Evolutionary conservation across 2,329 filamentous ascomycete species (phyloP).

Genomic region (Colletotrichum echinochloae): DNA sequence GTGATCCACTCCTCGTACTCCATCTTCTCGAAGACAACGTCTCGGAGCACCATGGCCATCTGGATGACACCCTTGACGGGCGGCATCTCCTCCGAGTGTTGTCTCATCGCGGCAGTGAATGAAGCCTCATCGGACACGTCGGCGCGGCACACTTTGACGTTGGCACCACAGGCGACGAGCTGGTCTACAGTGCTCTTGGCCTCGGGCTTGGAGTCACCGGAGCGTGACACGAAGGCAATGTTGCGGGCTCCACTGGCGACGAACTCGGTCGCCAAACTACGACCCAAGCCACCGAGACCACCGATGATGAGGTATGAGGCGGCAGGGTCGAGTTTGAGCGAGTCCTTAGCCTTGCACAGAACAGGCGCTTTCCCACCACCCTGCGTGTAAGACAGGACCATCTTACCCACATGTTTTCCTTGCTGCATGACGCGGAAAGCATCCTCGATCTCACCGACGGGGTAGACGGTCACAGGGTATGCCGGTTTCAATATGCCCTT

Average conservation of each 20-base stretch:
- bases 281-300: constrained; percentile 47
- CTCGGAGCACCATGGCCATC: constrained; percentile 36
- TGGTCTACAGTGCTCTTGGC: neutral
- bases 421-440: constrained; percentile 56
- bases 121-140: constrained; percentile 46
- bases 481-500: constrained; percentile 16
- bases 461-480: constrained; percentile 42
- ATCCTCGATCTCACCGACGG: constrained; percentile 46
- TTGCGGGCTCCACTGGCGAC: constrained; percentile 45
- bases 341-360: neutral
- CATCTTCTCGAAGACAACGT: constrained; percentile 47
- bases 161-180: constrained; percentile 7
- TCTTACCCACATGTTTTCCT: constrained; percentile 56
- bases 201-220: constrained; percentile 35
- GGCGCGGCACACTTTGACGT: constrained; percentile 44
- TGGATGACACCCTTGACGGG: constrained; percentile 41
- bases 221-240: constrained; percentile 48
- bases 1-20: constrained; percentile 44
- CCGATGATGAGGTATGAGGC: constrained; percentile 49
- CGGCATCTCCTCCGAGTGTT: constrained; percentile 16
- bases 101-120: neutral
- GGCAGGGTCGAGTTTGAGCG: constrained; percentile 35
- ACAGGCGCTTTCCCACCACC: neutral
- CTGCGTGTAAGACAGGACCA: constrained; percentile 44
- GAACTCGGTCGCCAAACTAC: constrained; percentile 44